Evolutionary conservation across 805 yeast genomes (phyloP).

Genomic region (Pichia membranifaciens): DNA sequence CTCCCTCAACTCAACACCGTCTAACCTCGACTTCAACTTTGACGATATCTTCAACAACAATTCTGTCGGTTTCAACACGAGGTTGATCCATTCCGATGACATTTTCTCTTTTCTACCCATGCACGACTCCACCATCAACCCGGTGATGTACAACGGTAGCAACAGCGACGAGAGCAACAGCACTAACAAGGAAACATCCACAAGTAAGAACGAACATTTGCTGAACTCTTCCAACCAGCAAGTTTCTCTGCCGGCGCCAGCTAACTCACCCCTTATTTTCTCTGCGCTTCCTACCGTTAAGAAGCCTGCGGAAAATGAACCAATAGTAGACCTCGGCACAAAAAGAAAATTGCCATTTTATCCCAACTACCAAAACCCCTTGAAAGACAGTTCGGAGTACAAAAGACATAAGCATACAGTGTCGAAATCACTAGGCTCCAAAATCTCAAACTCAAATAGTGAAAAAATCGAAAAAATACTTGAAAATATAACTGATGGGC

Average conservation of each 20-base stretch:
- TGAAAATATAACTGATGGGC: conserved; percentile 38
- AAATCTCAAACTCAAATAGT: conserved; percentile 42
- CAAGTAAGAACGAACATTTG: no score
- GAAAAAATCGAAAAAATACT: conserved; percentile 42
- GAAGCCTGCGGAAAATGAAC: no score
- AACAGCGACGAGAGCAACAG: no score
- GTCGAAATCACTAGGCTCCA: conserved; percentile 34
- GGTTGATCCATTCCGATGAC: conserved; percentile 34
- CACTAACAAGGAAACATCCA: no score
- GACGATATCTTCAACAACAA: conserved; percentile 27
- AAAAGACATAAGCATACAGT: conserved; percentile 17
- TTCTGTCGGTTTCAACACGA: conserved; percentile 32
- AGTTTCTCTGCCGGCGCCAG: no score
- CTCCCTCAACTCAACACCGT: background rate
- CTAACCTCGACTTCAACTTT: conserved; percentile 20
- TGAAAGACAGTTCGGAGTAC: conserved; percentile 14
- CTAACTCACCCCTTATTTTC: no score
- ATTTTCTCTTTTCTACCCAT: conserved; percentile 17
- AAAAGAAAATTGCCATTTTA: conserved; percentile 20
- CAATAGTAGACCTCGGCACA: no score
- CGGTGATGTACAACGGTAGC: background rate
- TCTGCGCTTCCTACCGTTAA: no score
- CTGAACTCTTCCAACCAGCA: no score
- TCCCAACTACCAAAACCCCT: conserved; percentile 25
- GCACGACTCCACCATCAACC: background rate